Evolutionary conservation across 345 rosid species (phyloP).

Genomic region (Anacardium occidentale): DNA sequence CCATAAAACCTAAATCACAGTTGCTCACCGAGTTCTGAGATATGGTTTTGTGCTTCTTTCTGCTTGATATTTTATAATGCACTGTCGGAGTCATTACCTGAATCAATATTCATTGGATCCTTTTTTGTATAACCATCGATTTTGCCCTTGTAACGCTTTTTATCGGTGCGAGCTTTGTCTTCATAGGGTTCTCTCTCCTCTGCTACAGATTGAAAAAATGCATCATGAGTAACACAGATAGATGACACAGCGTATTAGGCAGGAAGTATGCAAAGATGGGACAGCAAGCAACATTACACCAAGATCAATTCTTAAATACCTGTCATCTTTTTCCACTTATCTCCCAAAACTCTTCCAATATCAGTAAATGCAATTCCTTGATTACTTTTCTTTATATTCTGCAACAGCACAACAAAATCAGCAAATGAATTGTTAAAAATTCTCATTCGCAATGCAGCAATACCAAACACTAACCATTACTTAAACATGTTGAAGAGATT

Average conservation of each 20-base stretch:
- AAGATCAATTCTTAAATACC: constrained; percentile 36
- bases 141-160: no score
- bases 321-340: constrained; percentile 76
- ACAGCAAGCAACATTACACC: background rate
- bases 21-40: background rate
- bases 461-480: background rate
- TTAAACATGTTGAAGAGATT: background rate
- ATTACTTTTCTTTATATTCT: constrained; percentile 71
- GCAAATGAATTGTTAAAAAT: background rate
- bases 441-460: background rate
- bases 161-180: constrained; percentile 62
- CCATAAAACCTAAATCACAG: background rate
- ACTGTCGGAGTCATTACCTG: constrained; percentile 45
- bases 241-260: background rate
- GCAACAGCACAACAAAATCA: constrained; percentile 24
- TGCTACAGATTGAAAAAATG: constrained; percentile 29
- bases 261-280: background rate
- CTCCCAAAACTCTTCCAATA: constrained; percentile 63
- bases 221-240: background rate
- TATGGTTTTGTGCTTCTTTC: background rate
- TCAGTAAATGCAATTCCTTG: constrained; percentile 79
- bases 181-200: constrained; percentile 85
- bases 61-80: constrained; percentile 1
- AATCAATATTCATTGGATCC: constrained; percentile 29
- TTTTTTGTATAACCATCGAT: no score